A percentile compares a stretch with the other conserved stretches of the same genome.
Conservation (phyloP, 352 stramenopile genomes). For the Globisporangium apiculatum region DNA sequence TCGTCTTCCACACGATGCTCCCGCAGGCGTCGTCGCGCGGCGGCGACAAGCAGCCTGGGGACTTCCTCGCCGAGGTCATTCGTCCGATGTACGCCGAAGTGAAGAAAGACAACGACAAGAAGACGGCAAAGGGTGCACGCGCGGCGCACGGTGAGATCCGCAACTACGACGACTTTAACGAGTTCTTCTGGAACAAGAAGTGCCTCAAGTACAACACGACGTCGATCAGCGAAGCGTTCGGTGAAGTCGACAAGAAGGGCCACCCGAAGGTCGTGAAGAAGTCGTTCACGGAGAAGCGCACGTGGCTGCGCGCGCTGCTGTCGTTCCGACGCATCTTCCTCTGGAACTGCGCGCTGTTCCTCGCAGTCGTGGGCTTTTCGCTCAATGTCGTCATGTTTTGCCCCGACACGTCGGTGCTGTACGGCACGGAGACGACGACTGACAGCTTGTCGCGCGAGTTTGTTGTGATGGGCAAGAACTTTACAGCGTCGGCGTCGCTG, state of each 20-base stretch:
- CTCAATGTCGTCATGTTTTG: slow-evolving; percentile 78
- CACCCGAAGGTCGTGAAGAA: slow-evolving; percentile 78
- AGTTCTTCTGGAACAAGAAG: slow-evolving; percentile 87
- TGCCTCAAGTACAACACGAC: slow-evolving; percentile 71
- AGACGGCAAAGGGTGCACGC: slow-evolving; percentile 69
- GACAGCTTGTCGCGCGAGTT: slow-evolving; percentile 36
- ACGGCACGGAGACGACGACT: slow-evolving; percentile 42
- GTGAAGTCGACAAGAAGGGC: slow-evolving; percentile 74
- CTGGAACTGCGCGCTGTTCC: slow-evolving; percentile 72
- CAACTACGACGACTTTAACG: slow-evolving; percentile 88
- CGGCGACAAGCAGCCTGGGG: slow-evolving; percentile 49
- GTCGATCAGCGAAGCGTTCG: slow-evolving; percentile 65
- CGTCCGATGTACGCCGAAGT: slow-evolving; percentile 76
- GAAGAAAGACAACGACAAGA: slow-evolving; percentile 87
- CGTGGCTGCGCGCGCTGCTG: slow-evolving; percentile 65
- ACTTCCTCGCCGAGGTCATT: slow-evolving; percentile 71
- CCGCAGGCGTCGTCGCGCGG: slow-evolving; percentile 54
- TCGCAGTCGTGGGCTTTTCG: slow-evolving; percentile 52
- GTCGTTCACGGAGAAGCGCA: slow-evolving; percentile 75
- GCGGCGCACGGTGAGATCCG: slow-evolving; percentile 69
- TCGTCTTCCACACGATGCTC: slow-evolving; percentile 72
- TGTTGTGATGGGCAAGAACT: slow-evolving; percentile 59
- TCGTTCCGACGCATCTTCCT: slow-evolving; percentile 83
- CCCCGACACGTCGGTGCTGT: slow-evolving; percentile 71
- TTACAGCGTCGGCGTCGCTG: slow-evolving; percentile 33